Conservation (phyloP, 495 filamentous ascomycete genomes). For the Tuber indicum region DNA sequence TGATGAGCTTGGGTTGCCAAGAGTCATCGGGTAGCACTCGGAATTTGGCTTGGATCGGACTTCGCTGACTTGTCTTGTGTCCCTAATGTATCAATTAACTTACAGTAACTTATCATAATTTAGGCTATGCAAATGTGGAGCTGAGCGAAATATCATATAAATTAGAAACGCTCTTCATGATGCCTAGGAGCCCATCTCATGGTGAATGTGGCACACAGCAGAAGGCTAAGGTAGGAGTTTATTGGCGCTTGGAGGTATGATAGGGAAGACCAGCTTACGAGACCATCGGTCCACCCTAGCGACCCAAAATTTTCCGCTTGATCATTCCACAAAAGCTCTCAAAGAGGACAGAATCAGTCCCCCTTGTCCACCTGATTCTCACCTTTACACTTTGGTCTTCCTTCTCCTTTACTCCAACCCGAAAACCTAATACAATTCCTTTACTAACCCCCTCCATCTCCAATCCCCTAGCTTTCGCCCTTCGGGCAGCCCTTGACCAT, state of each 20-base stretch:
- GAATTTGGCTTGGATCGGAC: neutral
- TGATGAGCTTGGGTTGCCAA: neutral
- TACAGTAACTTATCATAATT: too few species aligned
- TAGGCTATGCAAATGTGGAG: neutral
- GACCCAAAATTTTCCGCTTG: conserved; percentile 42
- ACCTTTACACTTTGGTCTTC: conserved; percentile 27
- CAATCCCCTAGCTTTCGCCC: conserved; percentile 46
- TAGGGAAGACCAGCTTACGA: neutral
- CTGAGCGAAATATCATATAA: neutral
- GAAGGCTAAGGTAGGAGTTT: neutral
- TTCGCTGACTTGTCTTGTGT: neutral
- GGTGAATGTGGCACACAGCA: neutral
- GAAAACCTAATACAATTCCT: conserved; percentile 48
- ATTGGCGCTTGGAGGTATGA: neutral
- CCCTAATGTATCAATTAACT: neutral
- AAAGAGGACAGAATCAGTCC: conserved; percentile 66
- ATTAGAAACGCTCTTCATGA: neutral
- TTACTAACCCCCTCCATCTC: conserved; percentile 37
- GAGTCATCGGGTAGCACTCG: neutral
- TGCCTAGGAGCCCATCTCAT: neutral
- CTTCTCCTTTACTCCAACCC: conserved; percentile 21
- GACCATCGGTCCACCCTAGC: neutral
- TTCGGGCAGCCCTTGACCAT: conserved; percentile 63
- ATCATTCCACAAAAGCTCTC: conserved; percentile 85
- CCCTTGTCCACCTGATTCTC: conserved; percentile 65